Evolutionary conservation across 306 rosid genomes (phyloP).

Genomic region (Castanea sativa): DNA sequence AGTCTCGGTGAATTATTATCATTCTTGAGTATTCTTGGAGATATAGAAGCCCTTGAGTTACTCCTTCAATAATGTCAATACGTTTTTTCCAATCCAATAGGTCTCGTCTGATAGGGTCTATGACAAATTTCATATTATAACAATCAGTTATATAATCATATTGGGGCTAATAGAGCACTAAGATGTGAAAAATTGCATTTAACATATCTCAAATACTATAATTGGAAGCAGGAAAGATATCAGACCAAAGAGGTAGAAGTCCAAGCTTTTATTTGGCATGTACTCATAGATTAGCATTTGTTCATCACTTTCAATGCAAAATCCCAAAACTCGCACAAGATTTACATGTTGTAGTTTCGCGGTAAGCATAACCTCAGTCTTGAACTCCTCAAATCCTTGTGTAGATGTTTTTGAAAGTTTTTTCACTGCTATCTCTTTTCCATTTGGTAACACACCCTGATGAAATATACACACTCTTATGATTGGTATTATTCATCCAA

Average conservation of each 20-base stretch:
- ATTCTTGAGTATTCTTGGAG: too few species aligned
- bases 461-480: neutral
- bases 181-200: neutral
- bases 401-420: conserved; percentile 39
- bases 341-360: conserved; percentile 54
- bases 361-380: conserved; percentile 43
- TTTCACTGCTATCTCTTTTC: conserved; percentile 46
- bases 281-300: conserved; percentile 44
- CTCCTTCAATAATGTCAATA: too few species aligned
- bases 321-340: conserved; percentile 40
- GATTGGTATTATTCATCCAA: neutral
- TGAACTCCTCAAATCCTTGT: conserved; percentile 51
- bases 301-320: conserved; percentile 32
- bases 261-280: conserved; percentile 56
- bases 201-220: neutral
- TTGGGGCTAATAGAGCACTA: too few species aligned
- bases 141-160: too few species aligned
- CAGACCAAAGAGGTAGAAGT: conserved; percentile 38
- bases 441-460: conserved; percentile 31
- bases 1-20: too few species aligned
- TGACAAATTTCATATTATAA: too few species aligned
- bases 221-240: neutral
- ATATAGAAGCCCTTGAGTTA: too few species aligned
- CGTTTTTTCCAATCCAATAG: too few species aligned
- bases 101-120: too few species aligned